Percentiles rank a stretch among this genome's conserved stretches.
Evolutionary conservation across 2,329 filamentous ascomycete genomes (phyloP).

Genomic region (Periglandula ipomoeae): DNA sequence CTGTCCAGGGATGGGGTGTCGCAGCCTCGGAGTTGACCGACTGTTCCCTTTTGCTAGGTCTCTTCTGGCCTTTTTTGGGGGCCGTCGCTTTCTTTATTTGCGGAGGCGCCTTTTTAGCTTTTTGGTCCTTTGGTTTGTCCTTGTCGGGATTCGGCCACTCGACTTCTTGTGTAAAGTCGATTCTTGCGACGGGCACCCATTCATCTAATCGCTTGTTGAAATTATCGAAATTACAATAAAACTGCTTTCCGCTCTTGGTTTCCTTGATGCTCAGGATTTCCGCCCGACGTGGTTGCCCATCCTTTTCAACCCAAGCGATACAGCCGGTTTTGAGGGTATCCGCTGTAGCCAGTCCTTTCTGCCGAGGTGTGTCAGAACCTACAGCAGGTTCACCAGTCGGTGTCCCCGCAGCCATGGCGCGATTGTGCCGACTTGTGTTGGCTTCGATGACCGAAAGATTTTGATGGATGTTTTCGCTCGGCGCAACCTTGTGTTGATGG

Average conservation of each 20-base stretch:
- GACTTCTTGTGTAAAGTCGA: slow-evolving; percentile 83
- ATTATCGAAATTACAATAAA: slow-evolving; percentile 96
- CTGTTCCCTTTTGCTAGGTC: slow-evolving; percentile 45
- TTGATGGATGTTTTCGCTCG: too few relatives aligned
- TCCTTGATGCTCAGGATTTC: slow-evolving; percentile 94
- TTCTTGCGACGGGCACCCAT: slow-evolving; percentile 76
- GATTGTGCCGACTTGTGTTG: too few relatives aligned
- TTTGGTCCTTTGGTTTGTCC: slow-evolving; percentile 63
- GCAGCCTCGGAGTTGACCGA: slow-evolving; percentile 43
- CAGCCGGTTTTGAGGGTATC: slow-evolving; percentile 61
- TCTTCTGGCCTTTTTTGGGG: slow-evolving; percentile 51
- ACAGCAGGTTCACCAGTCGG: slow-evolving; percentile 43
- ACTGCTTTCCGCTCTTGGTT: slow-evolving; percentile 77
- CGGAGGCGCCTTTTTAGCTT: slow-evolving; percentile 61
- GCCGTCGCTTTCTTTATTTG: slow-evolving; percentile 47
- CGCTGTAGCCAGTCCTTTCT: slow-evolving; percentile 77
- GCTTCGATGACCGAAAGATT: not conserved
- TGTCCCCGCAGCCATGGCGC: slow-evolving; percentile 44
- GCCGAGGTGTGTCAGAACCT: slow-evolving; percentile 46
- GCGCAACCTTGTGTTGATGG: not conserved
- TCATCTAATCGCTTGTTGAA: slow-evolving; percentile 86
- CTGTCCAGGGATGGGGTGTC: slow-evolving; percentile 44
- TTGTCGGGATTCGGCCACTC: slow-evolving; percentile 95
- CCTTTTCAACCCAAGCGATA: slow-evolving; percentile 55
- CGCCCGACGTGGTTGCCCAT: slow-evolving; percentile 80